These are phyloP conservation scores for Neurospora sp. DNA, from an alignment of 495 filamentous ascomycete species.

Conservation along the genomic window DNA sequence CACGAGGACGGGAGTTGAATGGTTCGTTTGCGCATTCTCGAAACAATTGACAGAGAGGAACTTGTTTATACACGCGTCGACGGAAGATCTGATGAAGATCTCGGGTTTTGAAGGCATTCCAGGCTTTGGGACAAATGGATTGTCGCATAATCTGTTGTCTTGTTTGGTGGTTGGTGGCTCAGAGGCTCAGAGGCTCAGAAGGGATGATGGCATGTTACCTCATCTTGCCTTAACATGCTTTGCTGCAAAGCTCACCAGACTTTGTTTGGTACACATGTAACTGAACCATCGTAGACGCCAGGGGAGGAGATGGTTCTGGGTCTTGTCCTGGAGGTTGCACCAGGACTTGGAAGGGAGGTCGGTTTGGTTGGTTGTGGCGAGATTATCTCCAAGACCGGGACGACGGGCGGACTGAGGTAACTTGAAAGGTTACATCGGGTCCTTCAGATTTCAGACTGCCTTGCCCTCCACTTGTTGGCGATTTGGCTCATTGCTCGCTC, in stretches of 20 bases:
- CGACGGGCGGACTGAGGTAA: not conserved
- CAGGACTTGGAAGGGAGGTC: not conserved
- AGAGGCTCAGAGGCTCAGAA: not conserved
- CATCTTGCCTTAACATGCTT: not conserved
- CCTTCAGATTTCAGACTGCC: not conserved
- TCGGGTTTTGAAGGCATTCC: not conserved
- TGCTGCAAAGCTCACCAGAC: not conserved
- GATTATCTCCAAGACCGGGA: not conserved
- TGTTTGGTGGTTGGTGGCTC: not conserved
- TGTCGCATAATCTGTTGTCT: not conserved
- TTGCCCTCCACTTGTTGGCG: not conserved
- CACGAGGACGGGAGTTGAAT: not conserved
- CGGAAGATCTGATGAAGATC: not conserved
- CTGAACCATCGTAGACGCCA: not conserved
- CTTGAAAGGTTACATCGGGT: not conserved
- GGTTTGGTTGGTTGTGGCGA: not conserved
- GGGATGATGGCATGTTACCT: not conserved
- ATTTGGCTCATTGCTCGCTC: not conserved
- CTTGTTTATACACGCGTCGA: not conserved
- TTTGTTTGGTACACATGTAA: not conserved
- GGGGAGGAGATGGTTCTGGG: not conserved
- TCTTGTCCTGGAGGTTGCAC: not conserved
- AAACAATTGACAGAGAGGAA: not conserved
- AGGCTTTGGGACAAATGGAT: not conserved
- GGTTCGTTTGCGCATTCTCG: not conserved